Evolutionary conservation across 768 basidiomycete species (phyloP), one percentile per base, ranked within the genome.

Genomic region (Phallus indusiatus): DNA sequence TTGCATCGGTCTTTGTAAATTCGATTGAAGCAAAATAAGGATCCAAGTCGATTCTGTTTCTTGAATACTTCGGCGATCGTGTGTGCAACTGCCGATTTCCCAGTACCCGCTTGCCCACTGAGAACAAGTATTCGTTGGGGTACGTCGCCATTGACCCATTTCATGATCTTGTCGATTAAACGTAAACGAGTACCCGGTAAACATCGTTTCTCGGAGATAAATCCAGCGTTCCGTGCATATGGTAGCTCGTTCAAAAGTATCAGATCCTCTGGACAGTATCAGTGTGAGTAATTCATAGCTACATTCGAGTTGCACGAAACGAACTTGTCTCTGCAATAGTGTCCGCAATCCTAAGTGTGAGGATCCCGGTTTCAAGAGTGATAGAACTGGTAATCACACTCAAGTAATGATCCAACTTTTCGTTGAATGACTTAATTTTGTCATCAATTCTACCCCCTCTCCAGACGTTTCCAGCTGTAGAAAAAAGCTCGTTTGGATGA

Each of bases 11-110:
- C 52, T 12, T 16, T 20, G 18, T 47, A 21, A 11, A 37, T 55
- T 17, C 63, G 34, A 5, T 35, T 20, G 53, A 64, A 65, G 35
- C 37, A 61, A 54, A 61, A 64, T 1, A 55, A 56, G 17, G 63
- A 65, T 1, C 61, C 64, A 1, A 65, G 58, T 14, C 61, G 51
- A 12, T 49, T 28, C 14, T 35, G 28, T 11, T 33, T 36, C 4
- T 21, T 14, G 36, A 56, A 51, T 10, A 42, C 28, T 17, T 22
- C 16, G 1, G 61, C 59, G 18, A 65, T 51, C 22, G 61, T 53
- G 21, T 56, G 53, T 18, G 63, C 63, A 47, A 64, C 59, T 0
- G 63, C 46, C 5, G 64, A 65, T 53, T 65, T 64, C 33, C 63
- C 64, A 0, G 59, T 50, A 12, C 63, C 63, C 1, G 64, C 59